These are phyloP conservation scores for Leccinellum rugosiceps DNA, from an alignment of 768 basidiomycete genomes.

Conservation along the genomic window DNA sequence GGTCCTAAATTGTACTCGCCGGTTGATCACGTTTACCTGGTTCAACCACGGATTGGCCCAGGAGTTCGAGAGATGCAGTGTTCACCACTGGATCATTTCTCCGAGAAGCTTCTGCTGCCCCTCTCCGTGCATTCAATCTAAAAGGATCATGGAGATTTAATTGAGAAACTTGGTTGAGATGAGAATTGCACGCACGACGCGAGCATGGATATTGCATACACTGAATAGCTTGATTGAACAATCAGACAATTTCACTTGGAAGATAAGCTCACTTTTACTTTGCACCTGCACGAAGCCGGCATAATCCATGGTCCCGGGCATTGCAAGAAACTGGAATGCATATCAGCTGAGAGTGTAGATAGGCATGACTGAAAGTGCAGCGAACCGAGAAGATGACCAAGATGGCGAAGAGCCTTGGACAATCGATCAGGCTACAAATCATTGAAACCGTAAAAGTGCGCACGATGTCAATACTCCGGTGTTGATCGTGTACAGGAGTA, in stretches of 20 bases:
- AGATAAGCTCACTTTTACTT: not conserved
- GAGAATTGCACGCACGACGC: slow-evolving; percentile 11
- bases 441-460: not conserved
- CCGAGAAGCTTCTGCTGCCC: not conserved
- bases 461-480: not conserved
- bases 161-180: not conserved
- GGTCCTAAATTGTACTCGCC: not conserved
- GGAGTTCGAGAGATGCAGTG: not conserved
- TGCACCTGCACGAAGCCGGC: not conserved
- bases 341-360: not conserved
- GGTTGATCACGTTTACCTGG: not conserved
- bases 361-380: not conserved
- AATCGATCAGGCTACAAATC: not conserved
- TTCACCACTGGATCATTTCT: not conserved
- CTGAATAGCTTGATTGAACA: not conserved
- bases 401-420: not conserved
- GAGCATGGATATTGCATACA: slow-evolving; percentile 17
- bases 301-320: not conserved
- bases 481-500: slow-evolving; percentile 17
- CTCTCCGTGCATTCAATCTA: not conserved
- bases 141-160: not conserved
- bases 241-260: not conserved
- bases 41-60: not conserved
- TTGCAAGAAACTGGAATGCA: not conserved
- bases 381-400: not conserved